These are phyloP conservation scores for Termitomyces sp. DNA, from an alignment of 768 basidiomycete species.

Conservation along the genomic window DNA sequence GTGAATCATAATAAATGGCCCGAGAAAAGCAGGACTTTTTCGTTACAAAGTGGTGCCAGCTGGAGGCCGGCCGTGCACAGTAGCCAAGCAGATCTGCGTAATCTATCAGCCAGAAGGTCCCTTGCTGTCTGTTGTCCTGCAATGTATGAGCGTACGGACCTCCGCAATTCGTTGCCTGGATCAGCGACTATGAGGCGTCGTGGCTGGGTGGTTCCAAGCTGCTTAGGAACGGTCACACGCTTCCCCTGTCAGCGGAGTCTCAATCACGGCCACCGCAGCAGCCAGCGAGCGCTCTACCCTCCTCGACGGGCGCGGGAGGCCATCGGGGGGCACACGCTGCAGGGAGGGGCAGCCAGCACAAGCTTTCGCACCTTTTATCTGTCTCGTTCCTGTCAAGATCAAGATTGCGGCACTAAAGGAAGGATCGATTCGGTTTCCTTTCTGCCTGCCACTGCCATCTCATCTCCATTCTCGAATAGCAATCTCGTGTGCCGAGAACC, in stretches of 20 bases:
- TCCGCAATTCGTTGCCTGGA: neutral
- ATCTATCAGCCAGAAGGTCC: neutral
- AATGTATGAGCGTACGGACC: neutral
- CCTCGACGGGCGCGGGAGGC: neutral
- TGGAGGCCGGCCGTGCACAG: neutral
- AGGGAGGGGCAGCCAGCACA: neutral
- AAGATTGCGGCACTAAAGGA: conserved; percentile 9
- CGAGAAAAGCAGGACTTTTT: neutral
- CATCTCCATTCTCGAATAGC: conserved; percentile 8
- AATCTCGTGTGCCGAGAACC: conserved; percentile 12
- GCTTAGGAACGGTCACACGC: conserved; percentile 14
- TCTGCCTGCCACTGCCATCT: neutral
- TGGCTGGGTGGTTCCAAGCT: conserved; percentile 6
- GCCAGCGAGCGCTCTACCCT: neutral
- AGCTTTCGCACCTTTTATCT: conserved; percentile 6
- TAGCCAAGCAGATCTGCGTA: neutral
- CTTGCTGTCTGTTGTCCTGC: neutral
- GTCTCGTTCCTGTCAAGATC: conserved; percentile 6
- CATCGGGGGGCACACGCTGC: neutral
- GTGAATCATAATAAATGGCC: conserved; percentile 36
- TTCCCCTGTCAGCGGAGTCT: conserved; percentile 14
- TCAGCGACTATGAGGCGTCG: conserved; percentile 8
- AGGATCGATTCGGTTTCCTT: conserved; percentile 13
- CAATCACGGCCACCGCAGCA: conserved; percentile 4
- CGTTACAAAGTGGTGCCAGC: conserved; percentile 5